phyloP scores from a whole-genome alignment of 495 filamentous ascomycete species.

The Aspergillus indologenus region DNA sequence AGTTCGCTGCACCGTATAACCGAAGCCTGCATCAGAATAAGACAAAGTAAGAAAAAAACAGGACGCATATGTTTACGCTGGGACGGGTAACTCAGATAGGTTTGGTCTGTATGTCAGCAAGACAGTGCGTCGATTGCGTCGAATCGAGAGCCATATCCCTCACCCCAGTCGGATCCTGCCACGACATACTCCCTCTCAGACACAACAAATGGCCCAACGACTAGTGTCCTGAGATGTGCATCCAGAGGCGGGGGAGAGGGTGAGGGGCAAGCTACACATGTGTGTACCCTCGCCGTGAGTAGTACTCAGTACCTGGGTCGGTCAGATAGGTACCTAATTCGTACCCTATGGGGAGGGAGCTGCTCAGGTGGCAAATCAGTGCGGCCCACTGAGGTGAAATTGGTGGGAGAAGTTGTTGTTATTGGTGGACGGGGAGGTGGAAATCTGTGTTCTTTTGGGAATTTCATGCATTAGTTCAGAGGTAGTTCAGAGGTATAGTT shows the following conservation, averaged over 20 bases:
- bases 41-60: too few relatives aligned
- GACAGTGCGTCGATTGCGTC: neutral
- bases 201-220: neutral
- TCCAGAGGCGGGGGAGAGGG: too few relatives aligned
- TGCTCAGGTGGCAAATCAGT: neutral
- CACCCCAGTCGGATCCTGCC: conserved; percentile 5
- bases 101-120: neutral
- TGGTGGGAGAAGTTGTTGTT: neutral
- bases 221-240: too few relatives aligned
- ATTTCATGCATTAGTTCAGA: conserved; percentile 4
- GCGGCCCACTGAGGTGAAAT: neutral
- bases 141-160: neutral
- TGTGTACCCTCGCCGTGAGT: neutral
- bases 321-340: neutral
- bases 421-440: neutral
- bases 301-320: neutral
- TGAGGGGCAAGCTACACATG: too few relatives aligned
- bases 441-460: conserved; percentile 4
- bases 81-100: too few relatives aligned
- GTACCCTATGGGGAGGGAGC: neutral
- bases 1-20: neutral
- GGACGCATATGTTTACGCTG: too few relatives aligned
- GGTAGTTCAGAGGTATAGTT: neutral
- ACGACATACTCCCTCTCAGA: neutral
- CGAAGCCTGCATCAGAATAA: neutral